These are phyloP conservation scores for Acrasis kona DNA, from an alignment of 78 protist species.

Conservation along the genomic window DNA sequence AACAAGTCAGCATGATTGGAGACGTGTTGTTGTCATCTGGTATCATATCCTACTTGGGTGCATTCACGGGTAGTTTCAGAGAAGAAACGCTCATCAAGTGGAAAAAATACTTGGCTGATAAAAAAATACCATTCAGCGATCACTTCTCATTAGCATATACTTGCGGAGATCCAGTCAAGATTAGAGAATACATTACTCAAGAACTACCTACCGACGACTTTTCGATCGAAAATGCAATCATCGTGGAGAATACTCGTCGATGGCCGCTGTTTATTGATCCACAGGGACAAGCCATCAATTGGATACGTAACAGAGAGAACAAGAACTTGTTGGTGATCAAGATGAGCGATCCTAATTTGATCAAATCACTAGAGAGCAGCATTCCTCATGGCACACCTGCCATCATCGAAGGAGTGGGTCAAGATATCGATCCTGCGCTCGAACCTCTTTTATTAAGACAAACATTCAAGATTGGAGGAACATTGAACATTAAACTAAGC, in stretches of 20 bases:
- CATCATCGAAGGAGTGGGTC: constrained; percentile 60
- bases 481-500: constrained; percentile 45
- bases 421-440: constrained; percentile 61
- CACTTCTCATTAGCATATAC: background rate
- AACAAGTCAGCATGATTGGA: constrained; percentile 33
- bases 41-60: constrained; percentile 67
- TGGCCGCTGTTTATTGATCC: constrained; percentile 91
- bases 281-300: constrained; percentile 89
- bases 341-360: constrained; percentile 32
- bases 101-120: constrained; percentile 2
- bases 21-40: constrained; percentile 62
- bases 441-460: constrained; percentile 55
- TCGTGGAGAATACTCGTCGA: constrained; percentile 29
- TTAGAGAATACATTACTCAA: constrained; percentile 52
- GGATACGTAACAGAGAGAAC: constrained; percentile 51
- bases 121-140: constrained; percentile 6
- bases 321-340: constrained; percentile 27
- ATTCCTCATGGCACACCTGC: constrained; percentile 57
- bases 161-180: constrained; percentile 44
- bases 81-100: constrained; percentile 22
- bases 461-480: constrained; percentile 32
- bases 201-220: constrained; percentile 67
- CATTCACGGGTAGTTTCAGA: constrained; percentile 59
- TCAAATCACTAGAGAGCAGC: constrained; percentile 50
- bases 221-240: constrained; percentile 73